A percentile compares a stretch with the other conserved stretches of the same genome.
Evolutionary conservation across 2,329 filamentous ascomycete genomes (phyloP).

Genomic region (Penicillium nordicum): DNA sequence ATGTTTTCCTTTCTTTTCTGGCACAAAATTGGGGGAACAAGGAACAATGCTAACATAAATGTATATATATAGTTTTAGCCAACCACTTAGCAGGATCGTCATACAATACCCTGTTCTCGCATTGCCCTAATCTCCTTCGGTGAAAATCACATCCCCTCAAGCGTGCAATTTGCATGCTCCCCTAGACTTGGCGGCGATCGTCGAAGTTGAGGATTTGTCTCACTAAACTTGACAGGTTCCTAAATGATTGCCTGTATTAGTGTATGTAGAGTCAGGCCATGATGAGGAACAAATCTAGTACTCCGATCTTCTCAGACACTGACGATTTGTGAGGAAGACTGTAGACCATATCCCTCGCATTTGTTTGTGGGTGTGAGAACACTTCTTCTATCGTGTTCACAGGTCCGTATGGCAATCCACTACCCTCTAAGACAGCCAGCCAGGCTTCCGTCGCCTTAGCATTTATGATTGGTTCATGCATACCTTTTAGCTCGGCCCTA

Average conservation of each 20-base stretch:
- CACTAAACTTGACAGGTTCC: constrained; percentile 33
- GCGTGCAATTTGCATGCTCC: constrained; percentile 29
- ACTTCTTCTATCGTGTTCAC: constrained; percentile 46
- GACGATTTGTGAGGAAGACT: constrained; percentile 22
- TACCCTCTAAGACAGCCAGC: constrained; percentile 41
- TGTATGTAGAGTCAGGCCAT: neutral
- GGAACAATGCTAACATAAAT: too few species aligned
- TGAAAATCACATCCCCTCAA: constrained; percentile 24
- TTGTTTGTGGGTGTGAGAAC: constrained; percentile 45
- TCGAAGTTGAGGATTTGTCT: constrained; percentile 26
- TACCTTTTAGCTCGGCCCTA: constrained; percentile 35
- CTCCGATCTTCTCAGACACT: constrained; percentile 23
- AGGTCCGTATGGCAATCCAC: constrained; percentile 46
- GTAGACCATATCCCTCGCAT: constrained; percentile 40
- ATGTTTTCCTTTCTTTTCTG: neutral
- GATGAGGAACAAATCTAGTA: constrained; percentile 24
- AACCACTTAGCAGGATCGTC: neutral
- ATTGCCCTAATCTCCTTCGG: neutral
- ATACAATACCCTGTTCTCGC: neutral
- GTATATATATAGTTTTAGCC: neutral
- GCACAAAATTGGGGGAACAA: neutral
- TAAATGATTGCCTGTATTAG: neutral
- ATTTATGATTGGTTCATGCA: constrained; percentile 36
- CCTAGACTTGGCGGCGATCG: constrained; percentile 28
- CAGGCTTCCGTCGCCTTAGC: constrained; percentile 42